These are phyloP conservation scores for Taxillus chinensis DNA, from an alignment of 164 flowering plant genomes.

Conservation along the genomic window DNA sequence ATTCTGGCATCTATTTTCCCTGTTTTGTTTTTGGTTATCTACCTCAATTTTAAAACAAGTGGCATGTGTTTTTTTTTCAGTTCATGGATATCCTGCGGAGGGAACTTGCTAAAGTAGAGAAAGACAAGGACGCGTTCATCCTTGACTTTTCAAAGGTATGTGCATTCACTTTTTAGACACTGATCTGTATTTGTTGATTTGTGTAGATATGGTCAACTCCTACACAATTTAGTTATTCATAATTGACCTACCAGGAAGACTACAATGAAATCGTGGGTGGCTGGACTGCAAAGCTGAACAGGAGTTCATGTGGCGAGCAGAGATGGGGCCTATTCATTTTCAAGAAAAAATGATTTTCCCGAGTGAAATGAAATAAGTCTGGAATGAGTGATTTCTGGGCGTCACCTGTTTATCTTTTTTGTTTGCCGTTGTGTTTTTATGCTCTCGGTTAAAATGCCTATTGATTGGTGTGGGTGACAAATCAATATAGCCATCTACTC, in stretches of 20 bases:
- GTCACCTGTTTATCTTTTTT: not conserved
- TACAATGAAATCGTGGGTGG: slow-evolving; percentile 80
- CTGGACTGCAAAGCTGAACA: slow-evolving; percentile 77
- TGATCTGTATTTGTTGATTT: not conserved
- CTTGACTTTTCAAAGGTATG: slow-evolving; percentile 69
- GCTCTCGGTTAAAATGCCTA: too few relatives aligned
- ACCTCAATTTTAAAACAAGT: slow-evolving; percentile 4
- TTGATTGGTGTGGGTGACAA: too few relatives aligned
- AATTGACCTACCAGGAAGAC: slow-evolving; percentile 46
- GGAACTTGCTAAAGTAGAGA: slow-evolving; percentile 58
- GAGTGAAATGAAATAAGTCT: not conserved
- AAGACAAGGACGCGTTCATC: slow-evolving; percentile 61
- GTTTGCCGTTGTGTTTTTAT: too few relatives aligned
- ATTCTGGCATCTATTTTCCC: not conserved
- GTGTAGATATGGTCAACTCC: not conserved
- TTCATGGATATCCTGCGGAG: slow-evolving; percentile 61
- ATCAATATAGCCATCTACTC: too few relatives aligned
- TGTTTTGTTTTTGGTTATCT: not conserved
- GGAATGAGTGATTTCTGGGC: not conserved
- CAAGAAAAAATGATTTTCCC: slow-evolving; percentile 43
- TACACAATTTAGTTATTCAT: not conserved
- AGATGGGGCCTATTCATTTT: slow-evolving; percentile 92
- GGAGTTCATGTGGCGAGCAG: slow-evolving; percentile 85
- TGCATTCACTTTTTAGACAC: not conserved
- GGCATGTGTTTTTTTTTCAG: slow-evolving; percentile 27